Base-by-base conservation (phyloP, 2,329 filamentous ascomycete genomes). In the Cadophora luteo-olivacea region DNA sequence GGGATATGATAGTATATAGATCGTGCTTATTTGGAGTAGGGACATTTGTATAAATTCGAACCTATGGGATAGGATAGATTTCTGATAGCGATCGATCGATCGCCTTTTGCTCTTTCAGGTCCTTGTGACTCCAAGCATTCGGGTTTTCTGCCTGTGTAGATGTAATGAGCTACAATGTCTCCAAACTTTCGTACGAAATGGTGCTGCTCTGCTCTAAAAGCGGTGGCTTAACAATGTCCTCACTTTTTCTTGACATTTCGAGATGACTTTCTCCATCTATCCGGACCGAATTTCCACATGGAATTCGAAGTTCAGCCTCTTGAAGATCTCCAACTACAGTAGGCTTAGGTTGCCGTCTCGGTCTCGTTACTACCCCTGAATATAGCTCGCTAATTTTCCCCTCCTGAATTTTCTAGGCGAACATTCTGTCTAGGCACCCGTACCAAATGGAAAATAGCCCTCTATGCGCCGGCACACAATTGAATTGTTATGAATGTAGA, bases 301-400 rank as follows among this genome's bases (percentile, higher is more conserved):
- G 32, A 41, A 14, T 4, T 38, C 33, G 16, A 11, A 58, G n/a
- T 58, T 41, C 8, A 58, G 33, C 55, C 55, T 58, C 55, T 41
- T 58, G 52, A 33, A 22, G 55, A 38, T 22, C 4, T 38, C 33
- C 2, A 38, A 58, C 32, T 24, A 38, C 32, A 22, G 55, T 58
- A 38, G 19, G 33, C 55, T 38, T n/a, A 24, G 52, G 52, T 38
- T 36, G 32, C n/a, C 33, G n/a, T 33, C 33, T 38, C 16, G 32
- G 54, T 57, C 54, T 36, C 54, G 19, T 58, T 38, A 58, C 55
- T 38, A 58, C 55, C 55, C 29, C 55, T 24, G 19, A 41, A 36
- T 57, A n/a, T 36, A 3, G n/a, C 32, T 57, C 54, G 54, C 51
- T 54, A 32, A 11, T 22, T 55, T 55, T 32, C 52, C 29, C 19